Base-by-base conservation (phyloP, 768 basidiomycete genomes). In the Trametes punicea region DNA sequence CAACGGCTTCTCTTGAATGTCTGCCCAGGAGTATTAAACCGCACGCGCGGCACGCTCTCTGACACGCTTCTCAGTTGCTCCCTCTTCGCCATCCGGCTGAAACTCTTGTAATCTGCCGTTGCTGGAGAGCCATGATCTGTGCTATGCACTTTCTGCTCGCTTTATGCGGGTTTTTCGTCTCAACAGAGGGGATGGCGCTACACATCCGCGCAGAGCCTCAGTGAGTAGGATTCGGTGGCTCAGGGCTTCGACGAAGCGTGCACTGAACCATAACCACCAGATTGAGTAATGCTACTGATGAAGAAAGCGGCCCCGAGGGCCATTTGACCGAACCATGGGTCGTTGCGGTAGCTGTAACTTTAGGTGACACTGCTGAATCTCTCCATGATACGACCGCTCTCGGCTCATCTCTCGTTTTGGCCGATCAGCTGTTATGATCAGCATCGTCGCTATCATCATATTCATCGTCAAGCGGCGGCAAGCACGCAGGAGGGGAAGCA, bases 321-420 rank as follows among this genome's bases (percentile, higher is more conserved):
- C 67, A 67, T 41, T 46, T 70, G 18, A 62, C 58, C n/a, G 49
- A 57, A 16, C 53, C 63, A 4, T 71, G 70, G 70, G 68, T 69
- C 30, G 65, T 67, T 20, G 70, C 64, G 20, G 64, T 71, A 5
- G 64, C 63, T 3, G 62, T 64, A 7, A 55, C 62, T 11, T 51
- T 67, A 20, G 57, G 70, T 70, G 41, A 20, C 65, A 57, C 39
- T 29, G 13, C 25, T 11, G 20, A 8, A 25, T 29, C 7, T n/a
- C n/a, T n/a, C n/a, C n/a, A n/a, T n/a, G n/a, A n/a, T n/a, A n/a
- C n/a, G n/a, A n/a, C n/a, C n/a, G n/a, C n/a, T n/a, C n/a, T n/a
- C n/a, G n/a, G 13, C 25, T 18, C 5, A 7, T 30, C 23, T n/a
- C 18, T 3, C 3, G 18, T 21, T 16, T 20, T 33, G 13, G 23